These are phyloP conservation scores for Dictyostelium brefeldianum DNA, from an alignment of 78 protist species.

Conservation along the genomic window DNA sequence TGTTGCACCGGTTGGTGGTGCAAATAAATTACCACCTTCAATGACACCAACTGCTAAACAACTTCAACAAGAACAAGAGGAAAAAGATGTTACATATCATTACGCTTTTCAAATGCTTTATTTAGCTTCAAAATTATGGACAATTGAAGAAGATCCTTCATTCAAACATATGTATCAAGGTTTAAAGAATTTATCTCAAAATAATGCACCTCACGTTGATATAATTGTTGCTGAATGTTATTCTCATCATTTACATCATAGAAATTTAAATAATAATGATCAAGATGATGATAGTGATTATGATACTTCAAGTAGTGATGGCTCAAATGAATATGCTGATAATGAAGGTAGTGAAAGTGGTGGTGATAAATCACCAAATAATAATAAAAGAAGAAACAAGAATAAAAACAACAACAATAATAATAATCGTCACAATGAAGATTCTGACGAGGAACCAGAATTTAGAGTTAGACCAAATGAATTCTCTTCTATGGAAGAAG, in stretches of 20 bases:
- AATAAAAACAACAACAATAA: background rate
- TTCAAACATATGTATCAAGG: slow-evolving; percentile 76
- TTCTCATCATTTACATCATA: slow-evolving; percentile 70
- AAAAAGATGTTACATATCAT: slow-evolving; percentile 67
- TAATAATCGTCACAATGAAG: background rate
- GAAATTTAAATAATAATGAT: background rate
- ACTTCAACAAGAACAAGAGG: slow-evolving; percentile 36
- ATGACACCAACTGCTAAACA: slow-evolving; percentile 5
- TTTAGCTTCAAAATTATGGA: slow-evolving; percentile 81
- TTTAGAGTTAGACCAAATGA: slow-evolving; percentile 65
- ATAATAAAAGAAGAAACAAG: background rate
- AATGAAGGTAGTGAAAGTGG: background rate
- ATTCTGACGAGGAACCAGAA: slow-evolving; percentile 74
- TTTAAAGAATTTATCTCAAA: slow-evolving; percentile 28
- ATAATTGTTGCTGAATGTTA: slow-evolving; percentile 63
- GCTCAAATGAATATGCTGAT: too few relatives aligned
- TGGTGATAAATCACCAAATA: background rate
- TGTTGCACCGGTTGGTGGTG: background rate
- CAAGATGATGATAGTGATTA: background rate
- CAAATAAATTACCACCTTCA: background rate
- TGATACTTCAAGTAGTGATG: background rate
- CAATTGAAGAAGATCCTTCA: slow-evolving; percentile 44
- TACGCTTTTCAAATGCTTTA: slow-evolving; percentile 67
- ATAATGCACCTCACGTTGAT: slow-evolving; percentile 60
- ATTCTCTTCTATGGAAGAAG: slow-evolving; percentile 60